phyloP scores from a whole-genome alignment of 176 grass and related monocot species.

The Oryza meyeriana region DNA sequence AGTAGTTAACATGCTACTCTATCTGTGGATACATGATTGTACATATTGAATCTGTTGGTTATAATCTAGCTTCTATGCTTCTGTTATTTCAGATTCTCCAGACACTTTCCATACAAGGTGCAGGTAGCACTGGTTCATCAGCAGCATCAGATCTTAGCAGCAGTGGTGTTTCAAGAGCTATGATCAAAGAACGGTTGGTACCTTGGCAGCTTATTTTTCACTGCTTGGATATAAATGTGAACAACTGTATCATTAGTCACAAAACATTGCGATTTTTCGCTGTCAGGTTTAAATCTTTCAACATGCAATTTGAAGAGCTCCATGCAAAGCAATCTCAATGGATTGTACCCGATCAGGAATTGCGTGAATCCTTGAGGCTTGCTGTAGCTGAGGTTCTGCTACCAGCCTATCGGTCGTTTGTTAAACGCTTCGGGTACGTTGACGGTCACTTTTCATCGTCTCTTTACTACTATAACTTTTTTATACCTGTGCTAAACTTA shows the following conservation, averaged over 20 bases:
- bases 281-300: conserved; percentile 90
- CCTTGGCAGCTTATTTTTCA: not conserved
- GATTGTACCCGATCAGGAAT: conserved; percentile 84
- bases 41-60: conserved; percentile 6
- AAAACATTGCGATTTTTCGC: not conserved
- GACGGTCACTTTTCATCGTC: not conserved
- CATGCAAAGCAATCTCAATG: conserved; percentile 85
- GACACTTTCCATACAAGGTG: conserved; percentile 84
- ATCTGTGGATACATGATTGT: conserved; percentile 1
- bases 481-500: not conserved
- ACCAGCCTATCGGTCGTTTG: conserved; percentile 87
- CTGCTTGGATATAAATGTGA: not conserved
- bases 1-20: not conserved
- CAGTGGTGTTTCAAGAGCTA: conserved; percentile 78
- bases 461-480: not conserved
- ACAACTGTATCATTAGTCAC: not conserved
- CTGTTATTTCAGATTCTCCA: conserved; percentile 76
- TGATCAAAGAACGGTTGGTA: conserved; percentile 72
- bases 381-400: conserved; percentile 82
- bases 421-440: conserved; percentile 88
- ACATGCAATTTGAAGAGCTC: conserved; percentile 89
- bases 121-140: conserved; percentile 43
- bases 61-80: conserved; percentile 9
- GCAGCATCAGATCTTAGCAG: conserved; percentile 52
- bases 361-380: conserved; percentile 91